Evolutionary conservation across 2,329 filamentous ascomycete species (phyloP).

Genomic region (Arthrobotrys megalospora): DNA sequence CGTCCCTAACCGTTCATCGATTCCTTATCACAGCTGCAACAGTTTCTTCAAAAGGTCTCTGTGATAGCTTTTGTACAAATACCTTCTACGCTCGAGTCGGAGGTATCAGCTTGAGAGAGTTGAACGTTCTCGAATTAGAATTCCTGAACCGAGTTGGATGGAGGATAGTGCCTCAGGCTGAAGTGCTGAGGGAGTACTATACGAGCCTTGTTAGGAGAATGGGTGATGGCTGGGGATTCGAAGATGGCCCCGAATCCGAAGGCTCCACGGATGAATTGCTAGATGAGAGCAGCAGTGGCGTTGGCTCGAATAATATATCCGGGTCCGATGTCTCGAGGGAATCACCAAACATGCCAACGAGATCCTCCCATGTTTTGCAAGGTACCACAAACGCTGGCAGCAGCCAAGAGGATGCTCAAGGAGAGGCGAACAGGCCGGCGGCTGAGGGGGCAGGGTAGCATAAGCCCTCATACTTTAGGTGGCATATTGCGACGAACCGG

Average conservation of each 20-base stretch:
- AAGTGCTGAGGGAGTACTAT: slow-evolving; percentile 94
- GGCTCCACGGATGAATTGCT: slow-evolving; percentile 47
- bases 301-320: slow-evolving; percentile 43
- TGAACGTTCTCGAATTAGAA: slow-evolving; percentile 92
- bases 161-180: slow-evolving; percentile 96
- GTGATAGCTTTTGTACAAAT: slow-evolving; percentile 98
- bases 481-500: background rate
- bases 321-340: slow-evolving; percentile 35
- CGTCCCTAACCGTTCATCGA: slow-evolving; percentile 94
- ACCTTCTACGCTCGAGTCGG: slow-evolving; percentile 94
- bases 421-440: slow-evolving; percentile 1
- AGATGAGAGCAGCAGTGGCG: slow-evolving; percentile 43
- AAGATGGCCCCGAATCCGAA: slow-evolving; percentile 63
- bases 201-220: slow-evolving; percentile 81
- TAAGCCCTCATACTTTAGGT: slow-evolving; percentile 13
- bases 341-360: slow-evolving; percentile 46
- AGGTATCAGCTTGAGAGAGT: slow-evolving; percentile 88
- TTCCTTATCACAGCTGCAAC: slow-evolving; percentile 97
- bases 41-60: slow-evolving; percentile 94
- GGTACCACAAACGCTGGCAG: slow-evolving; percentile 24
- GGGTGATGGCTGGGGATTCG: slow-evolving; percentile 73
- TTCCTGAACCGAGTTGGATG: slow-evolving; percentile 94
- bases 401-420: slow-evolving; percentile 24
- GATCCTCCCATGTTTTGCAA: slow-evolving; percentile 29
- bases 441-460: slow-evolving; percentile 2